These are phyloP conservation scores for Cerrena zonata DNA, from an alignment of 1,284 basidiomycete genomes.

Conservation along the genomic window DNA sequence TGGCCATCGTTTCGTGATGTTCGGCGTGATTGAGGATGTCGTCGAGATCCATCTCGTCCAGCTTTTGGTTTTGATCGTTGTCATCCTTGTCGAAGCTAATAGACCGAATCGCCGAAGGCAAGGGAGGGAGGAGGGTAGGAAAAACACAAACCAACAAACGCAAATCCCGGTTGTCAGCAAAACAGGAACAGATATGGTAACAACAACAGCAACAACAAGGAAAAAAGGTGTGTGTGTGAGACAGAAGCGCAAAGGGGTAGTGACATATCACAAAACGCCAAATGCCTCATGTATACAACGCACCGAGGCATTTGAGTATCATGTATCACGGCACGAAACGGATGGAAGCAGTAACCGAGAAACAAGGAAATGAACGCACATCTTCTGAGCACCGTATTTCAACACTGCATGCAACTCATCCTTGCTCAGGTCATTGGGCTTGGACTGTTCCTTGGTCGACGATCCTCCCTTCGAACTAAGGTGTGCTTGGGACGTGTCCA, in stretches of 20 bases:
- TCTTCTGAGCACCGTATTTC: slow-evolving; percentile 97
- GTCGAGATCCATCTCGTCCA: slow-evolving; percentile 98
- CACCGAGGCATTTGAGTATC: no score
- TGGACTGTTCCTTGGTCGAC: slow-evolving; percentile 63
- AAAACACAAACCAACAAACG: no score
- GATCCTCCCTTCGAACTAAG: slow-evolving; percentile 71
- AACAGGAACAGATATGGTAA: no score
- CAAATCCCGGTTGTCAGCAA: no score
- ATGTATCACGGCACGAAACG: no score
- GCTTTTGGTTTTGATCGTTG: slow-evolving; percentile 86
- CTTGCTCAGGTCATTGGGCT: slow-evolving; percentile 88
- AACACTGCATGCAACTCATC: slow-evolving; percentile 98
- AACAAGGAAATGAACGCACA: slow-evolving; percentile 51
- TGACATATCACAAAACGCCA: no score
- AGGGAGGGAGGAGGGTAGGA: no score
- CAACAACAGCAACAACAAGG: no score
- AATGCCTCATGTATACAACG: no score
- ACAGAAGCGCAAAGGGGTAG: no score
- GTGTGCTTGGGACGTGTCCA: slow-evolving; percentile 98
- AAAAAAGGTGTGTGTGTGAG: no score
- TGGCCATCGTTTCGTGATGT: slow-evolving; percentile 89
- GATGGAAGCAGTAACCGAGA: no score
- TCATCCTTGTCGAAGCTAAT: slow-evolving; percentile 93
- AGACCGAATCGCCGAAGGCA: slow-evolving; percentile 12
- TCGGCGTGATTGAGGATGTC: slow-evolving; percentile 96